A percentile compares a stretch with the other conserved stretches of the same genome.
These are phyloP conservation scores for Ilex paraguariensis DNA, from an alignment of 305 asterid genomes.

Conservation along the genomic window DNA sequence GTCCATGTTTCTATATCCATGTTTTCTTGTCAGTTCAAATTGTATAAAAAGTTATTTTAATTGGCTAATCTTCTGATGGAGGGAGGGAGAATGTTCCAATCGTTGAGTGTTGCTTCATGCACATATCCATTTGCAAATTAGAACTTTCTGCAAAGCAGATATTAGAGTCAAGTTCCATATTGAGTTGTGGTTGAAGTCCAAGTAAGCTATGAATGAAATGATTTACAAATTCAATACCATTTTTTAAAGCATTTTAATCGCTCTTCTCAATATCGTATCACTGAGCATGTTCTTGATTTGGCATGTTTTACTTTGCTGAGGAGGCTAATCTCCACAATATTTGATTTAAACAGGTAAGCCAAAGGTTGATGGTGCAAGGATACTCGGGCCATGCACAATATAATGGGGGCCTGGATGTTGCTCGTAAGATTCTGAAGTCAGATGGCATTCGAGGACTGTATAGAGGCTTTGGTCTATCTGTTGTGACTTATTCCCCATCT, in stretches of 20 bases:
- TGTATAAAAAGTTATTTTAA: no score
- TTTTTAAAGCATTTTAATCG: background rate
- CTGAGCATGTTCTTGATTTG: no score
- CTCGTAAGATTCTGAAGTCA: slow-evolving; percentile 67
- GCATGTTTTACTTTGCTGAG: no score
- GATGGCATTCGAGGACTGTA: slow-evolving; percentile 89
- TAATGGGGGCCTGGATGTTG: slow-evolving; percentile 94
- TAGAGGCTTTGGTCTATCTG: slow-evolving; percentile 95
- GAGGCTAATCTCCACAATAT: background rate
- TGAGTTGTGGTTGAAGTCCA: no score
- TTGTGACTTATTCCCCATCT: slow-evolving; percentile 87
- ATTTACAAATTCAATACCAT: background rate
- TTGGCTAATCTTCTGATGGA: no score
- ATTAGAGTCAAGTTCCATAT: no score
- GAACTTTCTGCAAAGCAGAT: no score
- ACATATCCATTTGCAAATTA: no score
- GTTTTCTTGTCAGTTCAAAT: background rate
- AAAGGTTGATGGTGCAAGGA: slow-evolving; percentile 98
- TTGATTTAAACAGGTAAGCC: slow-evolving; percentile 78
- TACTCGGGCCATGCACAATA: slow-evolving; percentile 94
- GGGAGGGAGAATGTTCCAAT: no score
- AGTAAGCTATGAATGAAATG: no score
- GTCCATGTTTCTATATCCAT: slow-evolving; percentile 9
- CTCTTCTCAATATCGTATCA: no score
- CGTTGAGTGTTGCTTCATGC: no score